Conservation (phyloP, 2,329 filamentous ascomycete genomes). For the Rutstroemia sp. region DNA sequence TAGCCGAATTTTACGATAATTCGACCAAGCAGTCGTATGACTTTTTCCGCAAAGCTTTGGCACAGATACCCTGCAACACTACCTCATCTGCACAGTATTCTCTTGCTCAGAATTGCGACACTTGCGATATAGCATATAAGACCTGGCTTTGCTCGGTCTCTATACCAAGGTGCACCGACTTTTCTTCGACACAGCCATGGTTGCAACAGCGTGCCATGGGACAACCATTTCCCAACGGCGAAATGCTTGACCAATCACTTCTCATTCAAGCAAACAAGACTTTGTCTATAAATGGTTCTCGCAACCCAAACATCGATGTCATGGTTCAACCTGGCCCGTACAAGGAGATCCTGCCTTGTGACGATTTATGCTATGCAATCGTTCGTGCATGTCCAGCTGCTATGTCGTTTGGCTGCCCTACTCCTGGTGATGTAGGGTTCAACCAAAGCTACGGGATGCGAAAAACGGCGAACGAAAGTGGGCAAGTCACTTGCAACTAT, state of each 20-base stretch:
- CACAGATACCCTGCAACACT: conserved; percentile 80
- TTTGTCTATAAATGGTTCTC: conserved; percentile 43
- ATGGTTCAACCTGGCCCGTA: conserved; percentile 77
- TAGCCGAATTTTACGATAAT: conserved; percentile 71
- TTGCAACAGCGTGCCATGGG: conserved; percentile 62
- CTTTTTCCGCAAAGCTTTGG: conserved; percentile 74
- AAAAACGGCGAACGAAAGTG: conserved; percentile 19
- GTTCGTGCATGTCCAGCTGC: conserved; percentile 76
- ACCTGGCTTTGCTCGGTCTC: conserved; percentile 90
- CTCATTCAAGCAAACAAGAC: conserved; percentile 21
- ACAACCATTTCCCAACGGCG: conserved; percentile 64
- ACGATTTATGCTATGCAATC: conserved; percentile 79
- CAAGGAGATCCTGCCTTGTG: conserved; percentile 84
- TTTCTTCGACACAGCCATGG: conserved; percentile 44
- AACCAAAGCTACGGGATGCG: conserved; percentile 39
- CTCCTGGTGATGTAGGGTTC: conserved; percentile 34
- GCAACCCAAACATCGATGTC: conserved; percentile 67
- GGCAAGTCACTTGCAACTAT: conserved; percentile 48
- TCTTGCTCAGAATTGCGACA: conserved; percentile 64
- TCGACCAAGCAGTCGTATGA: conserved; percentile 62
- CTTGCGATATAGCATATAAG: conserved; percentile 80
- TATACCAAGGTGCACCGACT: conserved; percentile 89
- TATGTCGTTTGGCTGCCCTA: conserved; percentile 71
- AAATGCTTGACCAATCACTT: conserved; percentile 37
- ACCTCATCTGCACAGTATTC: conserved; percentile 70